Evolutionary conservation across 768 basidiomycete genomes (phyloP).

Genomic region (Cyclocybe aegerita): DNA sequence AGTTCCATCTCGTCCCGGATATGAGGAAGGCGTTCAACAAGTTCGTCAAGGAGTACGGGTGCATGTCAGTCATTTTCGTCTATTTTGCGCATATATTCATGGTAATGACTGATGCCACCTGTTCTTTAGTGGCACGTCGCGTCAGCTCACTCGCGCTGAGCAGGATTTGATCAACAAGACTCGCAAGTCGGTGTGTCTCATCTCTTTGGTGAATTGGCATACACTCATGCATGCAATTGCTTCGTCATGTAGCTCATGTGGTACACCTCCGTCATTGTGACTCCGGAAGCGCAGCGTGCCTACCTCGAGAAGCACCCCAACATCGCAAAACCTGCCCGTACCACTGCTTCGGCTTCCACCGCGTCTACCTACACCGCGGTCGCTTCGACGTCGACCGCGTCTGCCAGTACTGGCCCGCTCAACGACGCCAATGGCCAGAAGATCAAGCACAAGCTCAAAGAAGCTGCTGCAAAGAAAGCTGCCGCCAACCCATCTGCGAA

Average conservation of each 20-base stretch:
- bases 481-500: conserved; percentile 6
- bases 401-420: background rate
- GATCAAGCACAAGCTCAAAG: conserved; percentile 10
- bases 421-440: conserved; percentile 6
- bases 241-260: conserved; percentile 1
- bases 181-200: conserved; percentile 24
- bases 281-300: conserved; percentile 6
- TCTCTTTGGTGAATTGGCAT: background rate
- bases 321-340: background rate
- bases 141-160: conserved; percentile 25
- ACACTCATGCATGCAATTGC: background rate
- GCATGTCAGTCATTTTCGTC: conserved; percentile 20
- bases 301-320: conserved; percentile 11
- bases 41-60: conserved; percentile 26
- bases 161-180: conserved; percentile 28
- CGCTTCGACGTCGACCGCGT: background rate
- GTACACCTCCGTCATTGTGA: conserved; percentile 14
- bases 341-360: background rate
- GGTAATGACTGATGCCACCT: background rate
- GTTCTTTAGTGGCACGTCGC: conserved; percentile 17
- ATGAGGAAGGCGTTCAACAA: conserved; percentile 28
- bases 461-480: conserved; percentile 9
- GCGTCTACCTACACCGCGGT: background rate
- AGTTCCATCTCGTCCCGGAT: conserved; percentile 30
- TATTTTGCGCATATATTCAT: background rate